These are phyloP conservation scores for Macrophomina pseudophaseolina DNA, from an alignment of 2,329 filamentous ascomycete genomes.

Conservation along the genomic window DNA sequence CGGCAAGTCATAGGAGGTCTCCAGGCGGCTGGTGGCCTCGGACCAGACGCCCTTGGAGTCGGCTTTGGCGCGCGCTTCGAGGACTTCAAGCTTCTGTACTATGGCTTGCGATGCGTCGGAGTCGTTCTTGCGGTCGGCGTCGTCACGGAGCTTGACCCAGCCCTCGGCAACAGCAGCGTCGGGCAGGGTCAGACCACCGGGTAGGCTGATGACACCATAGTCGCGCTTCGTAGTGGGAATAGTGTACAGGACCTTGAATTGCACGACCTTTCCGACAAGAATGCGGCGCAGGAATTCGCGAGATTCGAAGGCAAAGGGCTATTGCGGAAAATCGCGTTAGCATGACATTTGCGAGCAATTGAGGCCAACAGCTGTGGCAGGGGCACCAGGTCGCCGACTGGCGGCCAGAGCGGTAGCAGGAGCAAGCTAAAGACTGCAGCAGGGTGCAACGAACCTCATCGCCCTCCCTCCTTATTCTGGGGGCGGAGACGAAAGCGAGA, in stretches of 20 bases:
- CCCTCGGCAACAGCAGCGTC: conserved; percentile 85
- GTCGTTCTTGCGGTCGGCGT: conserved; percentile 90
- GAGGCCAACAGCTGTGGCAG: background rate
- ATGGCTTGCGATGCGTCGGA: conserved; percentile 72
- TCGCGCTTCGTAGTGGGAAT: conserved; percentile 83
- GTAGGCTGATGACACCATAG: conserved; percentile 80
- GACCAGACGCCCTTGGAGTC: conserved; percentile 84
- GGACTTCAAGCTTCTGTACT: conserved; percentile 75
- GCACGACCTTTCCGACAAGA: conserved; percentile 82
- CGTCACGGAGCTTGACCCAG: conserved; percentile 92
- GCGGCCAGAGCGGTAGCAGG: background rate
- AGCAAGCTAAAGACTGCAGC: background rate
- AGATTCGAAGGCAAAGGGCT: conserved; percentile 87
- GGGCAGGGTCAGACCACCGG: conserved; percentile 64
- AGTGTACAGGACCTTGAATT: conserved; percentile 85
- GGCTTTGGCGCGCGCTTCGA: conserved; percentile 78
- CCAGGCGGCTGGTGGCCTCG: conserved; percentile 67
- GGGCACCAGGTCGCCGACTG: background rate
- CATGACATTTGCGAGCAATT: background rate
- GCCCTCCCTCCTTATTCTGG: conserved; percentile 83
- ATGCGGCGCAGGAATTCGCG: conserved; percentile 88
- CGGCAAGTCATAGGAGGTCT: conserved; percentile 80
- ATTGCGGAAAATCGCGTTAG: background rate
- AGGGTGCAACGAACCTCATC: conserved; percentile 67
- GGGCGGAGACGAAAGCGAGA: conserved; percentile 89